Evolutionary conservation across 176 grass and related monocot species (phyloP).

Genomic region (Cymbopogon citratus): DNA sequence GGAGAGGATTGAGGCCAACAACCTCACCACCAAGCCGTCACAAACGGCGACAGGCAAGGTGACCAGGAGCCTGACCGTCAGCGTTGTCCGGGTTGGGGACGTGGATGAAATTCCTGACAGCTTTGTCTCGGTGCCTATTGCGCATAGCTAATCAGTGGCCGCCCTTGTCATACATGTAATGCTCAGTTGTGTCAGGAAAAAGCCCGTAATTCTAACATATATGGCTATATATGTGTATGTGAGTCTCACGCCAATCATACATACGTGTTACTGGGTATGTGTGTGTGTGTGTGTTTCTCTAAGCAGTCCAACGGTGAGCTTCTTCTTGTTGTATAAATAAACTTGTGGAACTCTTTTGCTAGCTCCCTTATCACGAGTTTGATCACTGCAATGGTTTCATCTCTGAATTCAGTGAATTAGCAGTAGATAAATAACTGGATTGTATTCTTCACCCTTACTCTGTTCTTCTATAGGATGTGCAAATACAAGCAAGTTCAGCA

Average conservation of each 20-base stretch:
- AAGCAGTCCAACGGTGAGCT: neutral
- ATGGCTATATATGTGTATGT: neutral
- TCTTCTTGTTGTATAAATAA: neutral
- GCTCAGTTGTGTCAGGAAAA: neutral
- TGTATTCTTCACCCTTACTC: neutral
- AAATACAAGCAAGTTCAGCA: neutral
- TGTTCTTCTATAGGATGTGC: neutral
- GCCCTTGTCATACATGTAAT: neutral
- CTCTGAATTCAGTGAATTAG: too few species aligned
- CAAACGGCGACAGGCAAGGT: neutral
- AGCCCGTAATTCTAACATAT: neutral
- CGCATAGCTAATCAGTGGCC: neutral
- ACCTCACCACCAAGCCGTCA: conserved; percentile 12
- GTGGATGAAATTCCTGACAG: neutral
- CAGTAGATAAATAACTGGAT: too few species aligned
- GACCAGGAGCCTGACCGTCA: conserved; percentile 12
- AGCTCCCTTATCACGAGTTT: neutral
- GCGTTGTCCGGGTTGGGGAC: neutral
- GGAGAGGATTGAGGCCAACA: conserved; percentile 42
- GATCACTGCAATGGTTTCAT: too few species aligned
- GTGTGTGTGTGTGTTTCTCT: neutral
- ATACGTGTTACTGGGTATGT: neutral
- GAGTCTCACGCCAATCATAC: neutral
- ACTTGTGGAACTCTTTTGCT: neutral
- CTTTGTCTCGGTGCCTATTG: conserved; percentile 9